Percentiles rank a stretch among this genome's conserved stretches.
Evolutionary conservation across 2,329 filamentous ascomycete species (phyloP).

Genomic region (Xenoacremonium recifei): DNA sequence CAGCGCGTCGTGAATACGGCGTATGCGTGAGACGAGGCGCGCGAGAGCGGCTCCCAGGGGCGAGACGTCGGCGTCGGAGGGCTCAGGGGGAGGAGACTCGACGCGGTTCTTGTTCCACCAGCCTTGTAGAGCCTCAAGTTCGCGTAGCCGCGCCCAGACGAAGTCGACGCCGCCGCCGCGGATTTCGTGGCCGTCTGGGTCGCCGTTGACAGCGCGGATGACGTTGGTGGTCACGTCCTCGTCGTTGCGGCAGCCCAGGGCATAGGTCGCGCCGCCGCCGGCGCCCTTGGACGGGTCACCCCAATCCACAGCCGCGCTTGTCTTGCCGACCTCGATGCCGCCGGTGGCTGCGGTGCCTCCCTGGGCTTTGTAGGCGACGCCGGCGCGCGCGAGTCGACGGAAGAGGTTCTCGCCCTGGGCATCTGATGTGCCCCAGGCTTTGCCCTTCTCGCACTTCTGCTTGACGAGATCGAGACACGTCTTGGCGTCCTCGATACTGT

Average conservation of each 20-base stretch:
- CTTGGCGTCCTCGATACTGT: conserved; percentile 88
- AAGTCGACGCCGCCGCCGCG: conserved; percentile 63
- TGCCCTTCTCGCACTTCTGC: conserved; percentile 93
- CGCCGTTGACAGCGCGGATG: conserved; percentile 58
- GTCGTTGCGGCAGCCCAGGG: conserved; percentile 58
- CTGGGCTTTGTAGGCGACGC: conserved; percentile 61
- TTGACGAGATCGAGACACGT: conserved; percentile 92
- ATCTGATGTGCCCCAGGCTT: conserved; percentile 78
- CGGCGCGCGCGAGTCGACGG: conserved; percentile 68
- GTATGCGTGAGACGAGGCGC: conserved; percentile 48
- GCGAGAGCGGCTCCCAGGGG: conserved; percentile 46
- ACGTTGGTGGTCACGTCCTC: conserved; percentile 56
- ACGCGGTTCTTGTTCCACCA: conserved; percentile 64
- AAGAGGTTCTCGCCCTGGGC: conserved; percentile 85
- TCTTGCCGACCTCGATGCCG: conserved; percentile 56
- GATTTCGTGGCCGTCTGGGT: conserved; percentile 56
- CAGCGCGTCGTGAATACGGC: conserved; percentile 54
- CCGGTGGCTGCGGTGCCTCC: conserved; percentile 56
- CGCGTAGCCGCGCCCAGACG: conserved; percentile 64
- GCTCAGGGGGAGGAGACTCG: conserved; percentile 33
- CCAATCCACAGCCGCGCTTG: conserved; percentile 83
- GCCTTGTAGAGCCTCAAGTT: conserved; percentile 63
- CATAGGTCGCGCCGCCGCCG: conserved; percentile 54
- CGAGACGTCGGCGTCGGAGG: conserved; percentile 15
- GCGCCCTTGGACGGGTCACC: conserved; percentile 68